Conservation (phyloP, 1,284 basidiomycete genomes). For the Ceratobasidium papillatum region DNA sequence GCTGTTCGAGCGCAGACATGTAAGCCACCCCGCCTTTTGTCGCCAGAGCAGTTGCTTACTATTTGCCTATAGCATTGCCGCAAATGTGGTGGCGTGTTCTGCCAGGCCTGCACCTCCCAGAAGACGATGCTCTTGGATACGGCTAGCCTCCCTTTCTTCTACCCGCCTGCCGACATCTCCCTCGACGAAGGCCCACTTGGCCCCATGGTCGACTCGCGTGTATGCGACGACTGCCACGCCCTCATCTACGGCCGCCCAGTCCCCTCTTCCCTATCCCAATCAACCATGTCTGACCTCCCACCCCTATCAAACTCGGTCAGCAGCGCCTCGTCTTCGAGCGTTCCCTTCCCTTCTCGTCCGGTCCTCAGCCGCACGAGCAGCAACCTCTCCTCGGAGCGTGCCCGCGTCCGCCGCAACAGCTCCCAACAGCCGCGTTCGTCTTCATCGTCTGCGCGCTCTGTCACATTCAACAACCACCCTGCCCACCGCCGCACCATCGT, state of each 20-base stretch:
- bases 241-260: slow-evolving; percentile 64
- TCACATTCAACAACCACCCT: slow-evolving; percentile 34
- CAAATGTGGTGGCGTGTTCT: slow-evolving; percentile 81
- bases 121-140: slow-evolving; percentile 70
- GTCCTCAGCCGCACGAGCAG: slow-evolving; percentile 28
- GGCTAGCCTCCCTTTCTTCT: slow-evolving; percentile 69
- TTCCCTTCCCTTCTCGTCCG: slow-evolving; percentile 45
- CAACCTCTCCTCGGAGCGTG: slow-evolving; percentile 39
- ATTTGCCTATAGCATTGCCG: slow-evolving; percentile 68
- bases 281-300: slow-evolving; percentile 50
- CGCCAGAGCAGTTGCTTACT: slow-evolving; percentile 40
- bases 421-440: slow-evolving; percentile 51
- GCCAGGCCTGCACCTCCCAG: slow-evolving; percentile 64
- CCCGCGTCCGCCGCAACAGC: slow-evolving; percentile 50
- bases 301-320: slow-evolving; percentile 49
- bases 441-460: slow-evolving; percentile 52
- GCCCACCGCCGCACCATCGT: slow-evolving; percentile 32
- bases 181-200: slow-evolving; percentile 61
- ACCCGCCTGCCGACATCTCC: slow-evolving; percentile 71
- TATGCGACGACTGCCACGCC: slow-evolving; percentile 77
- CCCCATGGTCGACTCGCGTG: slow-evolving; percentile 61
- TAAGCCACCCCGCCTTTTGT: slow-evolving; percentile 52
- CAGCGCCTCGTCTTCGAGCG: slow-evolving; percentile 53
- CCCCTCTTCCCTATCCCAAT: slow-evolving; percentile 33
- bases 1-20: slow-evolving; percentile 74